Conservation (phyloP, 768 basidiomycete species). For the Dacryopinax spathularia region DNA sequence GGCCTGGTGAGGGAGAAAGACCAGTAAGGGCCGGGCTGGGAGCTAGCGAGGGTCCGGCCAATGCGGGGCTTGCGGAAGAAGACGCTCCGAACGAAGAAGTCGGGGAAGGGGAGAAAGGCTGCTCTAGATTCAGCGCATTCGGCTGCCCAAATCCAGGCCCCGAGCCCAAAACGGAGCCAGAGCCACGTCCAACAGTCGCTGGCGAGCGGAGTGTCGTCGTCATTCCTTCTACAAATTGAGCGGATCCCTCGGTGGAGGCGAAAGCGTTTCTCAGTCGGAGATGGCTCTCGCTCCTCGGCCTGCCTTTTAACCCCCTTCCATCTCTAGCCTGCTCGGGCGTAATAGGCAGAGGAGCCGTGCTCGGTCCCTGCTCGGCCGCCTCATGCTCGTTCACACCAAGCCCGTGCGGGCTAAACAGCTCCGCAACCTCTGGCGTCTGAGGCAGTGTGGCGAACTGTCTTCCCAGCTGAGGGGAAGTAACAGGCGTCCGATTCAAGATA, state of each 20-base stretch:
- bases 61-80: neutral
- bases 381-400: too few species aligned
- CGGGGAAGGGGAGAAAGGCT: too few species aligned
- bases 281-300: neutral
- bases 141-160: too few species aligned
- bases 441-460: neutral
- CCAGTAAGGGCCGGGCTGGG: too few species aligned
- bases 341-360: too few species aligned
- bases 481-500: neutral
- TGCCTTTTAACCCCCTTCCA: too few species aligned
- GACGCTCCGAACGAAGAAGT: too few species aligned
- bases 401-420: neutral
- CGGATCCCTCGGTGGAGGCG: too few species aligned
- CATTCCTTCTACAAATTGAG: too few species aligned
- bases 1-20: too few species aligned
- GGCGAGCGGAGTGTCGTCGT: neutral
- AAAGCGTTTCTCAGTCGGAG: neutral
- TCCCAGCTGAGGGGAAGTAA: neutral
- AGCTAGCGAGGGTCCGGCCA: neutral
- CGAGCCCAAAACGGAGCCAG: neutral
- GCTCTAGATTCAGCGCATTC: neutral
- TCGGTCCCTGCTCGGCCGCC: too few species aligned
- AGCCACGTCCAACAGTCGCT: neutral
- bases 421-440: neutral
- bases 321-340: too few species aligned